Evolutionary conservation across 1,284 basidiomycete species (phyloP), one percentile per base, ranked within the genome.

Genomic region (Trametes polyzona): DNA sequence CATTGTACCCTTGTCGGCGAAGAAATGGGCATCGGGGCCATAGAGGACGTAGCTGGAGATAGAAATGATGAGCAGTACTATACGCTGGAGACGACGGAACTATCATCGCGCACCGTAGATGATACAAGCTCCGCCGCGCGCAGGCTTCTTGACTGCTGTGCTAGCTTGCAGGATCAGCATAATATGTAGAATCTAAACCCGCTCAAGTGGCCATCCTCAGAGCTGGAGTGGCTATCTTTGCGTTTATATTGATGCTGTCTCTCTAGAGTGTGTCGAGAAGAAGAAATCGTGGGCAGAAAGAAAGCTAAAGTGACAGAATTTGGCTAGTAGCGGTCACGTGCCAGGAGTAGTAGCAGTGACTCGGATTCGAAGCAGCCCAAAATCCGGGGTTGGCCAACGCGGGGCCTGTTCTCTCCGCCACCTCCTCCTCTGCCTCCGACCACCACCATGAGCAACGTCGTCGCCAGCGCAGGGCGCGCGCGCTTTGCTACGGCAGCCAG

Each of bases 261-360:
- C 33, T 12, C 14, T 35, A 4, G 33, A 35, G 17, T 7, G 37
- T 40, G 19, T 2, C 7, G 19, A 23, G 6, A 23, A 23, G 21
- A 6, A 10, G 19, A 16, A 24, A n/a, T n/a, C n/a, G n/a, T n/a
- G n/a, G n/a, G 14, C 1, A 14, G 23, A 9, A 24, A 26, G 24
- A 24, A 14, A 7, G 17, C 21, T 8, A 17, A 40, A 23, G 11
- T 40, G 21, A 9, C 4, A 6, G 21, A 26, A n/a, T n/a, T 16
- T 17, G 7, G 24, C 3, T 14, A n/a, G 33, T 26, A 43, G 26
- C 26, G 49, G 51, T 63, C 55, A 63, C 61, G 61, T 63, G 61
- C 21, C 39, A 35, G 4, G 17, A 27, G 27, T 36, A 47, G 42
- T 36, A 46, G 35, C 19, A 29, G 52, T 63, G 61, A 63, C 61